phyloP scores from a whole-genome alignment of 768 basidiomycete genomes.

The Sporobolomyces phaffii region DNA sequence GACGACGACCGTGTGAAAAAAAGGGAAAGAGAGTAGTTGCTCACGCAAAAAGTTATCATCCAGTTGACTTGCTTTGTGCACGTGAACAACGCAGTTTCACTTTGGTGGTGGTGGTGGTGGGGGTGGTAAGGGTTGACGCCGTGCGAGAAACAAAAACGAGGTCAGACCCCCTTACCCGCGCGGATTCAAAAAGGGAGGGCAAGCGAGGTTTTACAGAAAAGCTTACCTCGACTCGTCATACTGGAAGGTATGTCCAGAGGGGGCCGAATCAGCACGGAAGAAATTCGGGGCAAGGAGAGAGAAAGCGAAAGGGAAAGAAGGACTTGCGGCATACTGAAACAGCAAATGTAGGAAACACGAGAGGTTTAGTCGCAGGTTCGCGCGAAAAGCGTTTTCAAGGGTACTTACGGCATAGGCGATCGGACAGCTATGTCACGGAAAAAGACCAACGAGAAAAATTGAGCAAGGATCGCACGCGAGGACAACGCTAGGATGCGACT shows the following conservation, averaged over 20 bases:
- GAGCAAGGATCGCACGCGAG: not conserved
- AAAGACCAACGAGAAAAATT: not conserved
- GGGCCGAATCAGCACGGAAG: not conserved
- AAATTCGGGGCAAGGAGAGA: not conserved
- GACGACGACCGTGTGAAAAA: no score
- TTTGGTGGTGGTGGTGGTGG: no score
- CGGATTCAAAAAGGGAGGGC: no score
- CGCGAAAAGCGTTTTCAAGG: no score
- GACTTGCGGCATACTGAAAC: conserved; percentile 9
- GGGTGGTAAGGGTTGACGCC: no score
- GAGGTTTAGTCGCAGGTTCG: no score
- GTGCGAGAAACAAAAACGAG: no score
- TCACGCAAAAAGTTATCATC: conserved; percentile 19
- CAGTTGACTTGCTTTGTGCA: conserved; percentile 9
- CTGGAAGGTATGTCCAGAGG: not conserved
- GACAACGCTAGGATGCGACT: not conserved
- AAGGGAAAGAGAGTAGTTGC: not conserved
- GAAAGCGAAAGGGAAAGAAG: no score
- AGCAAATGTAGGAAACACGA: no score
- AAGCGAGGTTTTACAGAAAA: no score
- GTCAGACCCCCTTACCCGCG: no score
- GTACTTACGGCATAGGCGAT: conserved; percentile 7
- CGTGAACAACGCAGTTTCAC: conserved; percentile 25
- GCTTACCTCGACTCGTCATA: conserved; percentile 8
- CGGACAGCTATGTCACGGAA: conserved; percentile 1